A percentile compares a stretch with the other conserved stretches of the same genome.
Evolutionary conservation across 345 rosid genomes (phyloP).

Genomic region (Pugionium cornutum): DNA sequence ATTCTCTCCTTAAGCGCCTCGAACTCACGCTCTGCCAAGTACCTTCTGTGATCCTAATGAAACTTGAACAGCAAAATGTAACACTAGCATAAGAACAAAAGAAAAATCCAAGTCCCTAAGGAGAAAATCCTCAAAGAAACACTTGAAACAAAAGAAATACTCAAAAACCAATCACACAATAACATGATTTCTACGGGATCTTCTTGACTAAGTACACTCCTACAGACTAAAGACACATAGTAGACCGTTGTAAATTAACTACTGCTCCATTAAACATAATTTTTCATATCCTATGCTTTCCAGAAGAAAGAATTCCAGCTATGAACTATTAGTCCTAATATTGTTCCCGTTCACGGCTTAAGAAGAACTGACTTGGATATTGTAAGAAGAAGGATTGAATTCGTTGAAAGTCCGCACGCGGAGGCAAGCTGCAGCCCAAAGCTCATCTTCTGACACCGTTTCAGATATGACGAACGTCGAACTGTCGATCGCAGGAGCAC

Average conservation of each 20-base stretch:
- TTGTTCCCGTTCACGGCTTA: not conserved
- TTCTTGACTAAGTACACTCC: not conserved
- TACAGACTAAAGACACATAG: not conserved
- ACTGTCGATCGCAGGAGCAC: constrained; percentile 54
- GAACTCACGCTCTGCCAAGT: constrained; percentile 83
- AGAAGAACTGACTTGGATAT: constrained; percentile 60
- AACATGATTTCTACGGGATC: not conserved
- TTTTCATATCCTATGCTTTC: not conserved
- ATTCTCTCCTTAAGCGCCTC: constrained; percentile 85
- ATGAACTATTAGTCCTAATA: not conserved
- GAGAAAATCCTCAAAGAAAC: not conserved
- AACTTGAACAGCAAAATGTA: constrained; percentile 60
- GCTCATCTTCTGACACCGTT: constrained; percentile 67
- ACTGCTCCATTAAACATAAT: not conserved
- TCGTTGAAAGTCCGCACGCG: constrained; percentile 77
- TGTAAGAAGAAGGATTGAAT: constrained; percentile 48
- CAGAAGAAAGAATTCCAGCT: not conserved
- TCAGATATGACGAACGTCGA: constrained; percentile 54
- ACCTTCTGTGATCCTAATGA: constrained; percentile 76
- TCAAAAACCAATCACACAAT: not conserved
- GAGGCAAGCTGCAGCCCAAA: constrained; percentile 87
- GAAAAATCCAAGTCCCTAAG: not conserved
- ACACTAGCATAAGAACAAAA: constrained; percentile 41
- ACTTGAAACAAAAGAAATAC: not conserved
- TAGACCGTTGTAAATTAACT: too few relatives aligned